Percentiles rank a stretch among this genome's conserved stretches.
phyloP scores from a whole-genome alignment of 257 asterid genomes.

The Nicotiana knightiana region DNA sequence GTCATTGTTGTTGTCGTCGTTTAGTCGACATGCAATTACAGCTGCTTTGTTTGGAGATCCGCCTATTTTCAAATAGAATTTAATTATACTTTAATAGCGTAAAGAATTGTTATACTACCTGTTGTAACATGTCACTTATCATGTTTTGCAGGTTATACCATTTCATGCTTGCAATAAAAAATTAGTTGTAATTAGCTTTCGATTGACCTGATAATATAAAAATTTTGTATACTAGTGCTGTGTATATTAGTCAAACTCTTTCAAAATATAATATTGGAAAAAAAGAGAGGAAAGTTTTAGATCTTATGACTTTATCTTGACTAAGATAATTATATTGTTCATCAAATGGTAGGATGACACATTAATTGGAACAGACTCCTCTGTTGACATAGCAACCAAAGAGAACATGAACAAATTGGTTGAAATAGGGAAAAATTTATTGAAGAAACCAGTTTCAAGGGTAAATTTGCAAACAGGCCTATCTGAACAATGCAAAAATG shows the following conservation, averaged over 20 bases:
- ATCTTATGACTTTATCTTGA: background rate
- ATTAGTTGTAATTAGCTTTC: no score
- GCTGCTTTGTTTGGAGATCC: no score
- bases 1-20: no score
- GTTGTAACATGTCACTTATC: background rate
- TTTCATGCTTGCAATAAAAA: background rate
- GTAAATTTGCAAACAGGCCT: constrained; percentile 16
- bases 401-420: constrained; percentile 35
- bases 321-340: background rate
- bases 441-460: constrained; percentile 41
- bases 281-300: background rate
- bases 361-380: constrained; percentile 26
- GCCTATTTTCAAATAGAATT: no score
- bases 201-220: no score
- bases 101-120: background rate
- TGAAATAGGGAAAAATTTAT: constrained; percentile 22
- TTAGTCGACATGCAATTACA: no score
- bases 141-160: background rate
- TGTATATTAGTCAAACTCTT: background rate
- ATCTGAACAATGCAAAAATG: background rate
- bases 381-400: constrained; percentile 37
- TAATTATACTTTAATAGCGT: background rate
- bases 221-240: background rate
- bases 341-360: constrained; percentile 24
- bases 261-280: background rate